Evolutionary conservation across 202 grass and related monocot species (phyloP), one percentile per base, ranked within the genome.

Genomic region (Elaeis oleifera): DNA sequence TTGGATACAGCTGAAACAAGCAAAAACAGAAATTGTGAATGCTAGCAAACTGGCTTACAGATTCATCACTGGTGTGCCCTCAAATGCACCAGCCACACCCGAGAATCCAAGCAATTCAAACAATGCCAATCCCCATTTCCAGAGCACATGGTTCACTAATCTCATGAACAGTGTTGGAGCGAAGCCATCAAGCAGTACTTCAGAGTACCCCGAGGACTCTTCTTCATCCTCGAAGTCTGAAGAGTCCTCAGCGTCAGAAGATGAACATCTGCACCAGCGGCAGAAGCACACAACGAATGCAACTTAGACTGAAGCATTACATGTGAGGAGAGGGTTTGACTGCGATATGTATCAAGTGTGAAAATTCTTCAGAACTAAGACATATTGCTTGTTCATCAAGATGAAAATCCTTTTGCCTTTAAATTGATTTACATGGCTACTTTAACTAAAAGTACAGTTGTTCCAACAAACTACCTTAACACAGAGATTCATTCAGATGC

Each of bases 1-100:
- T 61, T 76, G 50, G 49, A 58, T 24, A 29, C 79, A 83, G 84
- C 56, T 87, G 17, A 79, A 69, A 49, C 84, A 87, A 73, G 84
- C 76, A 3, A 87, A 80, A 80, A 79, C 53, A 27, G 79, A 83
- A 60, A 83, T 83, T 19, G 8, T 79, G 61, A 79, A 65, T 58
- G 84, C 63, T 61, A 78, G 79, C 67, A 87, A 79, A 79, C 26
- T 52, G 16, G 76, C 84, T 14, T 74, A 72, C 31, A 74, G 71
- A 61, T 83, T 76, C 65, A 39, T 87, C 32, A 58, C 72, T 1
- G 72, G 79, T 49, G 29, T 72, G 23, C 53, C 75, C 1, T 79
- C 76, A 32, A 73, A 69, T 44, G 24, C 54, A 67, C 64, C 62
- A 48, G 61, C 79, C 60, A 75, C 71, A 5, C 22, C 9, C 4